Base-by-base conservation (phyloP, 441 rosid species). In the Isatis lusitanica region DNA sequence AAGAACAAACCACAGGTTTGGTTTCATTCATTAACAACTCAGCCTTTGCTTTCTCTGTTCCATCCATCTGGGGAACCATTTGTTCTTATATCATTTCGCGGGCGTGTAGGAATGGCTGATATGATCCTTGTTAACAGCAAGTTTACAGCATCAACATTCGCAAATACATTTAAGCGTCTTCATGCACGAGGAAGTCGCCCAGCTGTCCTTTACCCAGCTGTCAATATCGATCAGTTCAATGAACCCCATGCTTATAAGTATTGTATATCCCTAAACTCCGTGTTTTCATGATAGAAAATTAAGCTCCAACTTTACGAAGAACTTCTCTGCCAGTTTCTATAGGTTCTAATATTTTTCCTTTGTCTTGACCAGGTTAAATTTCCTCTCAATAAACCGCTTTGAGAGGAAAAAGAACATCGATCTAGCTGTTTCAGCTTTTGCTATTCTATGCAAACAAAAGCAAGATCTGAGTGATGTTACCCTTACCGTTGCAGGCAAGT, bases 151-250 rank as follows among this genome's bases (percentile, higher is more conserved):
- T 80, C 85, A 71, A 90, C 90, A 13, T 94, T 92, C 74, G 93
- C 90, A 2, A 87, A 79, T n/a, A 94, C 98, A 72, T 90, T 94
- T 83, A 87, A 83, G 84, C 73, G 71, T 79, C 93, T 90, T 76
- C 82, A 88, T 81, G 85, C 86, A 38, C 85, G 66, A 78, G 92
- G 93, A 80, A 79, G 87, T 69, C 83, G 39, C 43, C 94, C 99
- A 9, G 88, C 87, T 60, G 96, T 94, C 78, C 96, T 94, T 53
- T 81, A 90, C 80, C 98, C 98, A 1, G 96, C 97, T 18, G 99
- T 92, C 76, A 87, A 85, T 68, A 78, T 89, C 71, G 87, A 88
- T 42, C 98, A 89, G 85, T 94, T 90, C 79, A 63, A 81, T 56
- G 77, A 82, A 78, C 93, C 91, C 18, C 78, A 6, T 66, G 75